phyloP scores from a whole-genome alignment of 176 grass and related monocot species.

The Carex pumila region DNA sequence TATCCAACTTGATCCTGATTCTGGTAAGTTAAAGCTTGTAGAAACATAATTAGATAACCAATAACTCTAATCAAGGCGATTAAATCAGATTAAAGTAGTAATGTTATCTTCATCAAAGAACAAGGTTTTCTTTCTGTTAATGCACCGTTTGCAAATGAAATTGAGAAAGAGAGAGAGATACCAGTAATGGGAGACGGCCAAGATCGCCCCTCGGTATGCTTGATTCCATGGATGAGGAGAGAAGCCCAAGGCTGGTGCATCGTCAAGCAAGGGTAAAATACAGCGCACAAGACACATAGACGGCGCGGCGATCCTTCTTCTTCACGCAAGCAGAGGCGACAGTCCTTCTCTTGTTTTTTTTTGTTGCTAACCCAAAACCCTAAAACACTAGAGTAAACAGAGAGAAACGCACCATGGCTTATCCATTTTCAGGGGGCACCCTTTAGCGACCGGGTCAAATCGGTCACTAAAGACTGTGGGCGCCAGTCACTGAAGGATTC shows the following conservation, averaged over 20 bases:
- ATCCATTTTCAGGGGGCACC: no score
- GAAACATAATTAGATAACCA: neutral
- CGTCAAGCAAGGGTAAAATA: conserved; percentile 56
- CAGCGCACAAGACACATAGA: no score
- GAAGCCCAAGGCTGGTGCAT: conserved; percentile 99
- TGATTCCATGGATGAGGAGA: conserved; percentile 83
- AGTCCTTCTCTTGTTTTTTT: no score
- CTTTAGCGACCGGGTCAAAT: no score
- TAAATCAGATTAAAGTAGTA: neutral
- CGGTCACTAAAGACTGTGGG: no score
- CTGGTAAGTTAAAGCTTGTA: neutral
- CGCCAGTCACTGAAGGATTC: no score
- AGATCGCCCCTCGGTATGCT: conserved; percentile 81
- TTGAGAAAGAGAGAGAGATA: neutral
- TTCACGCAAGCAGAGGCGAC: no score
- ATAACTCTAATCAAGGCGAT: neutral
- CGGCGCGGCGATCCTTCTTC: no score
- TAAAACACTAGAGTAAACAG: no score
- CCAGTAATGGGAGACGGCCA: conserved; percentile 73
- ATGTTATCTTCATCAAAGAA: neutral
- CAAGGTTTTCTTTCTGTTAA: neutral
- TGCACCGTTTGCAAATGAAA: neutral
- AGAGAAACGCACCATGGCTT: no score
- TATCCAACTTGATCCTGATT: neutral
- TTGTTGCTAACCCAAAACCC: no score